Percentiles rank a stretch among this genome's conserved stretches.
phyloP scores from a whole-genome alignment of 345 rosid genomes.

The Cardiospermum halicacabum region DNA sequence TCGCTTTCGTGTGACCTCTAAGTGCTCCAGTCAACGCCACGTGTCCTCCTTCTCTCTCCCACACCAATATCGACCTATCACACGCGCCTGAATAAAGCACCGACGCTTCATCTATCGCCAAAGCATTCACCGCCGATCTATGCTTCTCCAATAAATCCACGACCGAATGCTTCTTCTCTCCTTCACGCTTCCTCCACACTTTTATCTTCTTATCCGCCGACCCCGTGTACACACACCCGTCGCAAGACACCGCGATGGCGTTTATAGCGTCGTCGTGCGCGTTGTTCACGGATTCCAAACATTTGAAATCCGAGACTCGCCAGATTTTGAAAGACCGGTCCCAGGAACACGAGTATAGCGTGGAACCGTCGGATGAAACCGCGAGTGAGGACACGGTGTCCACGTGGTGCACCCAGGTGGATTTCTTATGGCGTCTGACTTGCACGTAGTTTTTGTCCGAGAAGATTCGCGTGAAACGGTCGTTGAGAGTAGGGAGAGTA shows the following conservation, averaged over 20 bases:
- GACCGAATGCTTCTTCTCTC: constrained; percentile 32
- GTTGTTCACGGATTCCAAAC: constrained; percentile 51
- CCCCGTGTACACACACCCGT: constrained; percentile 60
- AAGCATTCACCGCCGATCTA: constrained; percentile 62
- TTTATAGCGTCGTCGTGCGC: constrained; percentile 79
- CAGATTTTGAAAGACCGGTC: constrained; percentile 70
- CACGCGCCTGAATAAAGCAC: constrained; percentile 75
- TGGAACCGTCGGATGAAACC: constrained; percentile 32
- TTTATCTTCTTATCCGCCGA: constrained; percentile 72
- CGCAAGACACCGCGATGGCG: constrained; percentile 45
- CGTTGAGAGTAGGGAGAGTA: constrained; percentile 57
- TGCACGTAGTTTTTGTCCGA: constrained; percentile 48
- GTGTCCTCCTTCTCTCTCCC: constrained; percentile 44
- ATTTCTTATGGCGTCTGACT: constrained; percentile 64
- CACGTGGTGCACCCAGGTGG: constrained; percentile 75
- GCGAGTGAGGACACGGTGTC: constrained; percentile 68
- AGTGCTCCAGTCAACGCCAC: constrained; percentile 64
- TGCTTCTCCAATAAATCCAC: constrained; percentile 52
- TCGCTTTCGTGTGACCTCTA: constrained; percentile 63
- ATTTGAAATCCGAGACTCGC: constrained; percentile 52
- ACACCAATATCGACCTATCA: constrained; percentile 68
- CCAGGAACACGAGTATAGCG: constrained; percentile 81
- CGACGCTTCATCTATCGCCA: constrained; percentile 46
- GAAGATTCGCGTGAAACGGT: constrained; percentile 44
- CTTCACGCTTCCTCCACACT: constrained; percentile 42